Evolutionary conservation across 371 early-diverging fungal species (phyloP), one percentile per base, ranked within the genome.

Genomic region (Zopfochytrium polystomum): DNA sequence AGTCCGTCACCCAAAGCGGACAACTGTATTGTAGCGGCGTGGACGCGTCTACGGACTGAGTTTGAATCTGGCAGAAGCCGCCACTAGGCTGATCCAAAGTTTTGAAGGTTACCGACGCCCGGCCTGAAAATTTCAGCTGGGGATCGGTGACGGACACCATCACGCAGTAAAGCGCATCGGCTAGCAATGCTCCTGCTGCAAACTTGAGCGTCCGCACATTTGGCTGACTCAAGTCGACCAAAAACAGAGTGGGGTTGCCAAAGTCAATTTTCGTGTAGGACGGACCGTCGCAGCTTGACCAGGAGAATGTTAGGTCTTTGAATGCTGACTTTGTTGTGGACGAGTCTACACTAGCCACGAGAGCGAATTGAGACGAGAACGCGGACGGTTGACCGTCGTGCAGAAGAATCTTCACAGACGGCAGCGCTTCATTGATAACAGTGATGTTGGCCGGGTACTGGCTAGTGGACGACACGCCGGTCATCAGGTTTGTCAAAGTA

Each of bases 171-270:
- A 6, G 49, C 0, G 60, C 33, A 0, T 46, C 60, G 2, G 67
- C 62, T 7, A 29, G 15, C 1, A 68, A 42, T n/a, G 50, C 51
- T 2, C 61, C 64, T 15, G 60, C 49, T 5, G 42, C 30, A 49
- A 68, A 64, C 45, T 64, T 65, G 18, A 68, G 50, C n/a, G n/a
- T n/a, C n/a, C n/a, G n/a, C 25, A 56, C 52, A 42, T 46, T 49
- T 20, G 54, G 29, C 7, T 44, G 35, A 3, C 44, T 26, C 18
- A 52, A 13, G 57, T 68, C 55, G 18, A 43, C 45, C 29, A 58
- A 18, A 22, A 65, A 60, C 54, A 55, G 63, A 49, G n/a, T 29
- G 4, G 59, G 31, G 31, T 53, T 46, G n/a, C 23, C 34, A 38
- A 67, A 67, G 58, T 67, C 43, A 32, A 67, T 9, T 2, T 29